Evolutionary conservation across 495 filamentous ascomycete genomes (phyloP).

Genomic region (Podospora didyma): DNA sequence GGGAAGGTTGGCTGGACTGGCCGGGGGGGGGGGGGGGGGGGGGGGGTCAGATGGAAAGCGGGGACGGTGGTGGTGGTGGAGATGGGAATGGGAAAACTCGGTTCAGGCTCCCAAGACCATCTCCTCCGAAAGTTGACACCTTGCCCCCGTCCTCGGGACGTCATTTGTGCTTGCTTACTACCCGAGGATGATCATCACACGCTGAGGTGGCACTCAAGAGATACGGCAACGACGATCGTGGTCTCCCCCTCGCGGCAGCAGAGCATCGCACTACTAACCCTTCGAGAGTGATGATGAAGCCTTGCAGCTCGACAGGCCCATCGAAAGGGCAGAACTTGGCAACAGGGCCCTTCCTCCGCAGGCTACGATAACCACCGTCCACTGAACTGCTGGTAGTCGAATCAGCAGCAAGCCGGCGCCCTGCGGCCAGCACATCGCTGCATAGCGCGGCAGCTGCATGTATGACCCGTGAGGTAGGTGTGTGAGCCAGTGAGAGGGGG

Average conservation of each 20-base stretch:
- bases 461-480: too few species aligned
- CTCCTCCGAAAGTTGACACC: not conserved
- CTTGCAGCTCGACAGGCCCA: not conserved
- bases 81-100: not conserved
- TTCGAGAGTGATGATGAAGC: not conserved
- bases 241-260: not conserved
- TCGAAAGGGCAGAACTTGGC: not conserved
- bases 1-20: not conserved
- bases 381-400: too few species aligned
- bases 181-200: constrained; percentile 10
- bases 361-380: too few species aligned
- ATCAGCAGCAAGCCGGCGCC: too few species aligned
- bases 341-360: too few species aligned
- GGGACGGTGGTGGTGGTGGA: not conserved
- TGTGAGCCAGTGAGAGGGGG: too few species aligned
- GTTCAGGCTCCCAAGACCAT: not conserved
- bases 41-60: not conserved
- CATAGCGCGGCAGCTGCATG: too few species aligned
- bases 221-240: constrained; percentile 4
- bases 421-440: too few species aligned
- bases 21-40: not conserved
- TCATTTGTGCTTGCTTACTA: not conserved
- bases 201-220: constrained; percentile 11
- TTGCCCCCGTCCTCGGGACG: not conserved
- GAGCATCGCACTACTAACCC: too few species aligned